Percentiles rank a stretch among this genome's conserved stretches.
Evolutionary conservation across 1,284 basidiomycete species (phyloP).

Genomic region (Ceratobasidium sp.): DNA sequence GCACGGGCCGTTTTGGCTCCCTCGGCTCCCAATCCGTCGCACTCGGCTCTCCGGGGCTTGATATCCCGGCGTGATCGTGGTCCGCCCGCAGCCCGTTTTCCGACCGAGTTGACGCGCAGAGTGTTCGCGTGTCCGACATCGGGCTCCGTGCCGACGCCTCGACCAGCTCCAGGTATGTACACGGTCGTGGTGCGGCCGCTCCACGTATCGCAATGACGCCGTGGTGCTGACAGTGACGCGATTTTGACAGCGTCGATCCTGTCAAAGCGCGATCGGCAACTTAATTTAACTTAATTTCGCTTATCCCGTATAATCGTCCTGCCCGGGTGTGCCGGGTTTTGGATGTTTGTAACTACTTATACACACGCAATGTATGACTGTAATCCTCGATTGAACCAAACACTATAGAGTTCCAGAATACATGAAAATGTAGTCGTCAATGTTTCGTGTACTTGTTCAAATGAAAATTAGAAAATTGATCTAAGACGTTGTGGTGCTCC

Average conservation of each 20-base stretch:
- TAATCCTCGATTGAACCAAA: slow-evolving; percentile 68
- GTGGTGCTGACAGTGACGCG: not conserved
- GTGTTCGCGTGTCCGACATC: no score
- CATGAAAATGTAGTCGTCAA: slow-evolving; percentile 30
- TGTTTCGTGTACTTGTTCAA: slow-evolving; percentile 38
- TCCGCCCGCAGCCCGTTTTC: no score
- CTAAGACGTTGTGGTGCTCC: not conserved
- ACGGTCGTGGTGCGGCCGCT: not conserved
- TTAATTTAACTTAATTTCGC: not conserved
- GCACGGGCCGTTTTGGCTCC: no score
- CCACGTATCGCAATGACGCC: not conserved
- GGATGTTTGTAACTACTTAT: no score
- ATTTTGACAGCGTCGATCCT: slow-evolving; percentile 17
- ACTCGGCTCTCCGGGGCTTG: no score
- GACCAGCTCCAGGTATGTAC: not conserved
- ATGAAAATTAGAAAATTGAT: slow-evolving; percentile 4
- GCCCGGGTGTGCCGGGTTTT: no score
- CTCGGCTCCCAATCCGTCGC: no score
- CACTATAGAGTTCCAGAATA: slow-evolving; percentile 64
- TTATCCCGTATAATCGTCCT: not conserved
- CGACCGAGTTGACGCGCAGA: no score
- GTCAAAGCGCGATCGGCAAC: slow-evolving; percentile 2
- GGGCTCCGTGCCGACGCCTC: no score
- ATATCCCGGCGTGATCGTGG: no score
- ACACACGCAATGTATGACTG: no score